Base-by-base conservation (phyloP, 441 rosid genomes). In the Mallotus japonicus region DNA sequence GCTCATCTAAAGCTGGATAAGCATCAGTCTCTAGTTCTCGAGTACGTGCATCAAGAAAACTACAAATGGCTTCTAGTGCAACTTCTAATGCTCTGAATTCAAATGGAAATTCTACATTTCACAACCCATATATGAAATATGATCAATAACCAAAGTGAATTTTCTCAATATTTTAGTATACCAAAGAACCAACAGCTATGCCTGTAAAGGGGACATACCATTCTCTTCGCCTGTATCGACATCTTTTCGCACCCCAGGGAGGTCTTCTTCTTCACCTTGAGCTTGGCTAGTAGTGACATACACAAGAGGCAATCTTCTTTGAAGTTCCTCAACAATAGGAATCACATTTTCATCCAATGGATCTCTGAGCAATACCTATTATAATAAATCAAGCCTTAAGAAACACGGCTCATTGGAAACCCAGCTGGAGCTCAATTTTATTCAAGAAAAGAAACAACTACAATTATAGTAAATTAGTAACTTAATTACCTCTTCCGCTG, bases 1-100 rank as follows among this genome's bases (percentile, higher is more conserved):
- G 96, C 80, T 88, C 98, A 78, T 95, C 98, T 75, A 95, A 81
- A 74, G 98, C 96, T 78, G 99, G 99, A 81, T 95, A 95, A 70
- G 99, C 98, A 71, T 86, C 93, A 69, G 88, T 78, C 85, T 92
- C 99, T 57, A 95, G 77, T 62, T 95, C 97, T 62, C 92, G 87
- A 3, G 98, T 86, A 17, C 97, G 93, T 22, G 96, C 96, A 78
- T 89, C 96, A 54, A 91, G 88, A 81, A 86, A 95, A 77, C 96
- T 95, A 77, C 98, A 95, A 16, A 93, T 90, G 71, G 99, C 96
- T 85, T 93, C 99, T 82, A 95, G 82, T 67, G 95, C 95, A 58
- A 95, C 95, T 83, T 95, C 97, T 64, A 93, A 75, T 0, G 98
- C 98, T 10, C 92, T 86, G 54, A 95, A 90, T 75, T 95, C 99